phyloP scores from a whole-genome alignment of 148 eudicot species.

The Arctostaphylos glauca region DNA sequence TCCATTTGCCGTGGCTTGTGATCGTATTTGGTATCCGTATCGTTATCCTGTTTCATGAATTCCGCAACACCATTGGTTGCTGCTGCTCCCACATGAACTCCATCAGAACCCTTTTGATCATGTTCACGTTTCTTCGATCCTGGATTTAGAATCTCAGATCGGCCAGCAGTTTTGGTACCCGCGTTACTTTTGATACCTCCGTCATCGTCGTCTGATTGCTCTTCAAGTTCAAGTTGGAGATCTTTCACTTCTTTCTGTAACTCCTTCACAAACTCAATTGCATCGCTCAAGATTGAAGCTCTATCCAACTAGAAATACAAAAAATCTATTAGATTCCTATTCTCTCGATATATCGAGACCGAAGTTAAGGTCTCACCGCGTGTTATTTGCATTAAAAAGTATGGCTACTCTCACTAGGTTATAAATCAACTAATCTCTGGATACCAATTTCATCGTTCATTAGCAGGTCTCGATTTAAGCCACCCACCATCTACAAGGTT shows the following conservation, averaged over 20 bases:
- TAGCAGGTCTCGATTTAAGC: too few species aligned
- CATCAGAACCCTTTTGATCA: constrained; percentile 32
- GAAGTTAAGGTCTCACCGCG: not conserved
- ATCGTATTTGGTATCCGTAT: constrained; percentile 34
- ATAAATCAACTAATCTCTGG: too few species aligned
- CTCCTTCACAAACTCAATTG: constrained; percentile 83
- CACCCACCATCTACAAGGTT: too few species aligned
- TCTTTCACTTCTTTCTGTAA: constrained; percentile 64
- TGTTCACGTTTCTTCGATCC: constrained; percentile 35
- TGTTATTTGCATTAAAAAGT: not conserved
- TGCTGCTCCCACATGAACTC: constrained; percentile 33
- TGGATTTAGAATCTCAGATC: constrained; percentile 18
- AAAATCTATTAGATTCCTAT: not conserved
- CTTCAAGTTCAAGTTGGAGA: constrained; percentile 68
- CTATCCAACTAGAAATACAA: constrained; percentile 59
- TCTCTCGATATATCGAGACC: too few species aligned
- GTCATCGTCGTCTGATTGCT: constrained; percentile 68
- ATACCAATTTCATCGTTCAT: too few species aligned
- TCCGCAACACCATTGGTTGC: constrained; percentile 24
- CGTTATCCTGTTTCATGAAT: constrained; percentile 32
- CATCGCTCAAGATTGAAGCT: constrained; percentile 92
- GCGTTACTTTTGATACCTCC: constrained; percentile 17
- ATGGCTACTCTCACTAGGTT: not conserved
- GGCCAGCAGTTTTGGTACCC: constrained; percentile 10
- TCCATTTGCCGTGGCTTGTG: constrained; percentile 78